Conservation (phyloP, 2,329 filamentous ascomycete genomes). For the Sclerotinia glacialis region DNA sequence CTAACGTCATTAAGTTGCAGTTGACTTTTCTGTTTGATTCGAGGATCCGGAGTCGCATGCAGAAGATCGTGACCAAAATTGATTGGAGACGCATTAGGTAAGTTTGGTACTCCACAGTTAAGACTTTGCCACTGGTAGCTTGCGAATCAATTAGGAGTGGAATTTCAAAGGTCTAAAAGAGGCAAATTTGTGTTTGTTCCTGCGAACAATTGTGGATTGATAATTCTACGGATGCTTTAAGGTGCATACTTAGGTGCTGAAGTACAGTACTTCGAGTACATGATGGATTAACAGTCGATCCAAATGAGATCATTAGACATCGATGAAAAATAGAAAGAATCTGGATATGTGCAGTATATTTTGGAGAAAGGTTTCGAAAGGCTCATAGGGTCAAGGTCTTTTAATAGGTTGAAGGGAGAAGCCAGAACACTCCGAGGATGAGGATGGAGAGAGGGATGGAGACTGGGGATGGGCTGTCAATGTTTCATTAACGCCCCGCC, state of each 20-base stretch:
- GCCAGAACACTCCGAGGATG: background rate
- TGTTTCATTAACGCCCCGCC: slow-evolving; percentile 21
- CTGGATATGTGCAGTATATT: background rate
- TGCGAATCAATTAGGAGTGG: slow-evolving; percentile 11
- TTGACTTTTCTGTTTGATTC: slow-evolving; percentile 9
- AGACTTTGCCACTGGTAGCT: slow-evolving; percentile 18
- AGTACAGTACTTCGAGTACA: slow-evolving; percentile 9
- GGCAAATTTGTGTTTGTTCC: slow-evolving; percentile 15
- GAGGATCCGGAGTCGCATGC: slow-evolving; percentile 14
- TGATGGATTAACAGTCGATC: slow-evolving; percentile 9
- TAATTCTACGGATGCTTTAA: slow-evolving; percentile 4
- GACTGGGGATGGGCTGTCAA: background rate
- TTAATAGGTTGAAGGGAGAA: background rate
- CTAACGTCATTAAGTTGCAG: slow-evolving; percentile 11
- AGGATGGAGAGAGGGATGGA: slow-evolving; percentile 3
- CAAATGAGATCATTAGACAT: slow-evolving; percentile 7
- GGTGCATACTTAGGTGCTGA: slow-evolving; percentile 11
- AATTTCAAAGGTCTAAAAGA: slow-evolving; percentile 11
- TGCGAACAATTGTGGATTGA: slow-evolving; percentile 19
- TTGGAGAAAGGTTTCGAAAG: background rate
- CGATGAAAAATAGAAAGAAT: background rate
- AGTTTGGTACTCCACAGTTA: slow-evolving; percentile 15
- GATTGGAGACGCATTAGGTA: slow-evolving; percentile 17
- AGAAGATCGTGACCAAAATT: slow-evolving; percentile 21
- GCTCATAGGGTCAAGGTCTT: background rate